These are phyloP conservation scores for Penicillium sp. DNA, from an alignment of 2,329 filamentous ascomycete genomes.

Conservation along the genomic window DNA sequence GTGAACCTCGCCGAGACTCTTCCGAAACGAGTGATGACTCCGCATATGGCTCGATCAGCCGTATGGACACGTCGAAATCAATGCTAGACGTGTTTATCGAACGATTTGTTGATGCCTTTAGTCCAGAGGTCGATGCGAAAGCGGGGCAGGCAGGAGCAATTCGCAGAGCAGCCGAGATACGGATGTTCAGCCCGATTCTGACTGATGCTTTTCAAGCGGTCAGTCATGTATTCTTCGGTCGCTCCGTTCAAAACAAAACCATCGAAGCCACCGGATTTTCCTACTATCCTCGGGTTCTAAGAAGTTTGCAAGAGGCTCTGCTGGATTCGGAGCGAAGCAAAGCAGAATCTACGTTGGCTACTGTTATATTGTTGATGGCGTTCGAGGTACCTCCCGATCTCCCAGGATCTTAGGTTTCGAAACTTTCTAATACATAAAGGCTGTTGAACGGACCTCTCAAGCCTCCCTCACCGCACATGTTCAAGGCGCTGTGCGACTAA, in stretches of 20 bases:
- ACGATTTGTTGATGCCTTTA: conserved; percentile 47
- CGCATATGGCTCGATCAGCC: conserved; percentile 27
- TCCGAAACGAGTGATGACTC: conserved; percentile 33
- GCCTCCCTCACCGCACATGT: conserved; percentile 40
- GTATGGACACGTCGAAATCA: conserved; percentile 30
- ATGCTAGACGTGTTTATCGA: conserved; percentile 43
- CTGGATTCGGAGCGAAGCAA: conserved; percentile 42
- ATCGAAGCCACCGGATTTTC: conserved; percentile 41
- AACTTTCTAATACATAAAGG: conserved; percentile 27
- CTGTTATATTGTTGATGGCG: conserved; percentile 43
- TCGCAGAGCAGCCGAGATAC: conserved; percentile 43
- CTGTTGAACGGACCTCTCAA: conserved; percentile 43
- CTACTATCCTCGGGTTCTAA: conserved; percentile 41
- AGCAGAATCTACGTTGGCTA: conserved; percentile 44
- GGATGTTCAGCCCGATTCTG: conserved; percentile 47
- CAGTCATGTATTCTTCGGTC: conserved; percentile 46
- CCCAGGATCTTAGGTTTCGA: neutral
- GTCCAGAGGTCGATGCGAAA: conserved; percentile 41
- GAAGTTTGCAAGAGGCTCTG: conserved; percentile 43
- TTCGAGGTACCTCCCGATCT: conserved; percentile 38
- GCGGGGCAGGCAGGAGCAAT: conserved; percentile 42
- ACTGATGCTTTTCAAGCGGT: conserved; percentile 44
- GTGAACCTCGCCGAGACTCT: conserved; percentile 17
- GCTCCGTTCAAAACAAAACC: conserved; percentile 38
- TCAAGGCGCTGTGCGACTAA: conserved; percentile 40